Evolutionary conservation across 371 early-diverging fungal species (phyloP).

Genomic region (Saksenaea oblongispora): DNA sequence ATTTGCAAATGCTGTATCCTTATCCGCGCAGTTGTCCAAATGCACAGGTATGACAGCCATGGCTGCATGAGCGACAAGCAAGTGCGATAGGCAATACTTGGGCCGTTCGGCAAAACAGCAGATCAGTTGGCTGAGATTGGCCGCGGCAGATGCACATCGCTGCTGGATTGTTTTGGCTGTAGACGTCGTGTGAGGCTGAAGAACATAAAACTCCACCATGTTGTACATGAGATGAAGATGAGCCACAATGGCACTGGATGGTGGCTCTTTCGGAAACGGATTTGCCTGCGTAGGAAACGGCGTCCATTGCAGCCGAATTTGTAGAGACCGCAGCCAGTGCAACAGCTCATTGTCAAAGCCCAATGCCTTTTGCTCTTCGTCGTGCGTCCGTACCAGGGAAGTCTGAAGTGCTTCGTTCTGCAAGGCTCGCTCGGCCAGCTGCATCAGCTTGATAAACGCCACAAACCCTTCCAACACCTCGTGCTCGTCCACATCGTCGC

Average conservation of each 20-base stretch:
- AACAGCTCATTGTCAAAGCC: constrained; percentile 22
- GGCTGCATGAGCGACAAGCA: constrained; percentile 30
- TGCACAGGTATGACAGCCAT: constrained; percentile 40
- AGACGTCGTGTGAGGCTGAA: constrained; percentile 20
- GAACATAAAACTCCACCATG: constrained; percentile 19
- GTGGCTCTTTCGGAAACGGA: constrained; percentile 30
- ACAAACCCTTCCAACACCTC: constrained; percentile 28
- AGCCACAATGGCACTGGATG: constrained; percentile 26
- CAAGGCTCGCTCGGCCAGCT: constrained; percentile 25
- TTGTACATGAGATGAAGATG: constrained; percentile 37
- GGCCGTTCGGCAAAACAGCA: constrained; percentile 20
- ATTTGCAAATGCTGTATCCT: constrained; percentile 22
- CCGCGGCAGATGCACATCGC: constrained; percentile 27
- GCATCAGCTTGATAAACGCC: constrained; percentile 30
- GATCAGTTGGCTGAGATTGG: constrained; percentile 28
- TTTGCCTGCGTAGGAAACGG: constrained; percentile 20
- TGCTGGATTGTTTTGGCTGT: constrained; percentile 12
- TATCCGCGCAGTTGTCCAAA: constrained; percentile 37
- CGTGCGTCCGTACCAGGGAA: constrained; percentile 15
- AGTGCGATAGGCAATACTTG: constrained; percentile 20
- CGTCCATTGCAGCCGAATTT: constrained; percentile 34
- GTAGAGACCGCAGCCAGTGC: constrained; percentile 31
- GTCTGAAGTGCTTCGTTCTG: constrained; percentile 16
- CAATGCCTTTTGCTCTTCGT: constrained; percentile 30
- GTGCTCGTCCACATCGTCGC: constrained; percentile 31